Conservation (phyloP, 2,329 filamentous ascomycete species). For the Pyricularia sp. region DNA sequence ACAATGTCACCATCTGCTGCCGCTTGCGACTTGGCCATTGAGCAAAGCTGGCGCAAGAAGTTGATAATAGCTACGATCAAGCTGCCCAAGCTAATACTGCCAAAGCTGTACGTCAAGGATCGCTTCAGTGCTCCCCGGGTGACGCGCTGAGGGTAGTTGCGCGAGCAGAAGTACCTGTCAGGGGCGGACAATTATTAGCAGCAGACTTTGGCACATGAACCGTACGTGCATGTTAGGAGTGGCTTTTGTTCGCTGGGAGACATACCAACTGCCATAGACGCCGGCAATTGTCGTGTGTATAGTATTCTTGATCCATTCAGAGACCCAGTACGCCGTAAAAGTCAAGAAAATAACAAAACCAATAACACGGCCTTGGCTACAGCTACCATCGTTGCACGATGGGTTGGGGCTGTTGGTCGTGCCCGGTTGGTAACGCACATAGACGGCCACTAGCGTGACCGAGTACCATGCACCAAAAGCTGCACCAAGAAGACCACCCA, state of each 20-base stretch:
- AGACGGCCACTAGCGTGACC: slow-evolving; percentile 77
- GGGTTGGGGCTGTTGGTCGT: slow-evolving; percentile 28
- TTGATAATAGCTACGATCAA: slow-evolving; percentile 82
- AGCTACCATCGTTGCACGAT: slow-evolving; percentile 48
- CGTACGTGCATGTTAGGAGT: neutral
- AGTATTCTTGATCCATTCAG: slow-evolving; percentile 88
- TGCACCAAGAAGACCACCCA: slow-evolving; percentile 69
- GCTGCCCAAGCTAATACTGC: slow-evolving; percentile 80
- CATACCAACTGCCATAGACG: slow-evolving; percentile 74
- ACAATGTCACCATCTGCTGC: slow-evolving; percentile 60
- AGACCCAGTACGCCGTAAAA: slow-evolving; percentile 90
- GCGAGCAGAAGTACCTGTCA: slow-evolving; percentile 58
- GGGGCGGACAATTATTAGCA: neutral
- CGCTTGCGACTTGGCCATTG: slow-evolving; percentile 60
- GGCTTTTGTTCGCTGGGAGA: neutral
- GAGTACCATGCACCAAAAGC: slow-evolving; percentile 79
- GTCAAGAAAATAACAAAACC: slow-evolving; percentile 80
- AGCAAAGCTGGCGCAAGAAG: slow-evolving; percentile 71
- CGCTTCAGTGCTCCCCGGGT: slow-evolving; percentile 78
- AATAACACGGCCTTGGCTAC: slow-evolving; percentile 68
- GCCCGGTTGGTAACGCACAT: slow-evolving; percentile 69
- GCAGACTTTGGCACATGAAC: neutral
- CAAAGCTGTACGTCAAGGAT: slow-evolving; percentile 83
- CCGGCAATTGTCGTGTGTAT: slow-evolving; percentile 83
- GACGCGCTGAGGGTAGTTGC: slow-evolving; percentile 63